Base-by-base conservation (phyloP, 2,329 filamentous ascomycete species). In the Curvularia eragrostidis region DNA sequence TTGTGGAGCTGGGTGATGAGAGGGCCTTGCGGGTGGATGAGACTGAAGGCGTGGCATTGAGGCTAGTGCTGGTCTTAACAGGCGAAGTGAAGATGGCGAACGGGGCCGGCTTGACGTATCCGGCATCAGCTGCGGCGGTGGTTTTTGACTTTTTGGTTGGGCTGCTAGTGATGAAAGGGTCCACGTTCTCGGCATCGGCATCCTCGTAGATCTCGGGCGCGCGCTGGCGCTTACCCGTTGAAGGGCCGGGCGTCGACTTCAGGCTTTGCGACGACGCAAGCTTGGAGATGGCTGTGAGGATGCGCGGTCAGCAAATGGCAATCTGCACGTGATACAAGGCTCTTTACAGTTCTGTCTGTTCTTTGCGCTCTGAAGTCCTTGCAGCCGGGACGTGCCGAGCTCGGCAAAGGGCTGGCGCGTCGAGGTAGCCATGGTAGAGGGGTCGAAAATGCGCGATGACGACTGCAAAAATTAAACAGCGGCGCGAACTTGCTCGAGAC, bases 341-440 rank as follows among this genome's bases (percentile, higher is more conserved):
- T 21, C 26, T 75, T 68, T 81, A 85, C 83, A 81, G 79, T 85
- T 85, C 71, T 93, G 90, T 76, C 88, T 83, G 77, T 93, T 93
- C 82, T 93, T 94, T 49, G 89, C 79, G 78, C 87, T 91, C 24
- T 87, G 88, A 68, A 94, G 81, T 63, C 82, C 86, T 76, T 91
- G 89, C 24, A 93, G 82, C 66, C 91, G 86, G 55, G 87, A 80
- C 67, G 83, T 83, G 73, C 91, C 86, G 53, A 93, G 82, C 48
- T 88, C 88, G 73, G 87, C 90, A 76, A 93, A 93, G 5, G 90
- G 90, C 78, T 91, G 89, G 71, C 90, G 86, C 61, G 82, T 79
- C 61, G 65, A 84, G 76, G 73, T 85, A 56, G 73, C 64, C 71
- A 75, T 70, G 50, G 56, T 58, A 55, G 44, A 51, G 46, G 52